phyloP scores from a whole-genome alignment of 2,329 filamentous ascomycete genomes.

The Apiospora saccharicola region DNA sequence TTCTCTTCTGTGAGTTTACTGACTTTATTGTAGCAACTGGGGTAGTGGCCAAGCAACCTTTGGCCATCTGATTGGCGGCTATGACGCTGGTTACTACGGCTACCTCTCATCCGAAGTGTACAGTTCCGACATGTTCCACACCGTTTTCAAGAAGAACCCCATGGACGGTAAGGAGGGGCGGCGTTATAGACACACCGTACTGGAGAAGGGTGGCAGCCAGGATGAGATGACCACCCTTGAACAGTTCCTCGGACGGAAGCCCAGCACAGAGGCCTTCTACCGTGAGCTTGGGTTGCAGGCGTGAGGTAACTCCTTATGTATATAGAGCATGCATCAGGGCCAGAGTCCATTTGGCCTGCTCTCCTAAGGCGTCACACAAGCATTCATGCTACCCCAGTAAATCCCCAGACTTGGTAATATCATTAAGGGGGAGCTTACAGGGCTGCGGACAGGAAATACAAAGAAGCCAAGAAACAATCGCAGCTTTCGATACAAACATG shows the following conservation, averaged over 20 bases:
- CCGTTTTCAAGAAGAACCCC: conserved; percentile 78
- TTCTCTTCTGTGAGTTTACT: not conserved
- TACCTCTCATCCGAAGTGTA: conserved; percentile 81
- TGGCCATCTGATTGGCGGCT: conserved; percentile 83
- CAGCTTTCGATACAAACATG: not conserved
- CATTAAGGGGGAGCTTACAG: not conserved
- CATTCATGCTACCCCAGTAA: not conserved
- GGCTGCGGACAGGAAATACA: not conserved
- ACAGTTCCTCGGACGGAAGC: conserved; percentile 80
- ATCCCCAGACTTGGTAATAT: not conserved
- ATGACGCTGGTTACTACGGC: conserved; percentile 85
- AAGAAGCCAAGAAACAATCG: not conserved
- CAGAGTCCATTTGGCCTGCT: not conserved
- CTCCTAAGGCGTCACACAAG: conserved; percentile 6
- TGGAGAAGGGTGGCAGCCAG: conserved; percentile 79
- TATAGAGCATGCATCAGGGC: conserved; percentile 9
- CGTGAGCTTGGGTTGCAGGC: conserved; percentile 69
- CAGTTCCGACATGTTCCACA: conserved; percentile 86
- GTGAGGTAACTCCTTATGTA: not conserved
- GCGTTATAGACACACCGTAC: conserved; percentile 78
- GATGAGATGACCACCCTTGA: conserved; percentile 83
- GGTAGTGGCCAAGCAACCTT: conserved; percentile 82
- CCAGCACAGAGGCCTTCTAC: conserved; percentile 82
- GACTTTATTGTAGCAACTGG: conserved; percentile 62
- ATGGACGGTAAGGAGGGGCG: conserved; percentile 79